Percentiles rank a stretch among this genome's conserved stretches.
Conservation (phyloP, 2,329 filamentous ascomycete genomes). For the Annulohypoxylon truncatum region DNA sequence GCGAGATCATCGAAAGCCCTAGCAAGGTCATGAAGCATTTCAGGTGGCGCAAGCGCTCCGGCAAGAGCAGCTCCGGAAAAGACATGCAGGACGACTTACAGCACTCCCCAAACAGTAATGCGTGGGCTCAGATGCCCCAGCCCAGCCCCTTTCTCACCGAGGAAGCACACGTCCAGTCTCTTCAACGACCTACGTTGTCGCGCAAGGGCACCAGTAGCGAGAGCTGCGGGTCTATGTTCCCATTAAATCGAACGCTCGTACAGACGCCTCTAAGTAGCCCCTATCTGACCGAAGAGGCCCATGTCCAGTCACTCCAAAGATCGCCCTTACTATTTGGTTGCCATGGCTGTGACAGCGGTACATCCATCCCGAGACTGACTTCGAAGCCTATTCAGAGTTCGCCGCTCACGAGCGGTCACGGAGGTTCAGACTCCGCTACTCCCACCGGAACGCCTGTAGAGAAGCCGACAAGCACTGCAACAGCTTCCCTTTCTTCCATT, state of each 20-base stretch:
- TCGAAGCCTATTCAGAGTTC: constrained; percentile 11
- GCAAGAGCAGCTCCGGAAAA: constrained; percentile 43
- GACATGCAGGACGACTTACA: constrained; percentile 38
- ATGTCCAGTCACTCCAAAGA: constrained; percentile 60
- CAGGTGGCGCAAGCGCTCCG: constrained; percentile 56
- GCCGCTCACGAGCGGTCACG: constrained; percentile 14
- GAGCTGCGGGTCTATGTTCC: constrained; percentile 32
- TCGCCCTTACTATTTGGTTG: constrained; percentile 30
- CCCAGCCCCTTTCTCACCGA: constrained; percentile 42
- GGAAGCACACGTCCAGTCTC: constrained; percentile 42
- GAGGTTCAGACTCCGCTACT: constrained; percentile 20
- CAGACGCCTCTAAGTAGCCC: constrained; percentile 53
- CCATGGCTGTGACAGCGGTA: constrained; percentile 19
- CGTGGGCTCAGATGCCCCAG: constrained; percentile 16
- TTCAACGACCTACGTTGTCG: constrained; percentile 39
- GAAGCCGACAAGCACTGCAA: not conserved
- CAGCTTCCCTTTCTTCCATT: constrained; percentile 1
- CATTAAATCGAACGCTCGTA: constrained; percentile 32
- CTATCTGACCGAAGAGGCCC: constrained; percentile 60
- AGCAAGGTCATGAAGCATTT: constrained; percentile 52
- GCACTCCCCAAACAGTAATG: constrained; percentile 11
- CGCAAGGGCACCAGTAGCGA: constrained; percentile 35
- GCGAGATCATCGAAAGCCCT: constrained; percentile 52
- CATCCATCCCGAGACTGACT: not conserved
- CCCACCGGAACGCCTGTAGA: not conserved